Conservation (phyloP, 129 eudicot genomes). For the Solidago caesia region DNA sequence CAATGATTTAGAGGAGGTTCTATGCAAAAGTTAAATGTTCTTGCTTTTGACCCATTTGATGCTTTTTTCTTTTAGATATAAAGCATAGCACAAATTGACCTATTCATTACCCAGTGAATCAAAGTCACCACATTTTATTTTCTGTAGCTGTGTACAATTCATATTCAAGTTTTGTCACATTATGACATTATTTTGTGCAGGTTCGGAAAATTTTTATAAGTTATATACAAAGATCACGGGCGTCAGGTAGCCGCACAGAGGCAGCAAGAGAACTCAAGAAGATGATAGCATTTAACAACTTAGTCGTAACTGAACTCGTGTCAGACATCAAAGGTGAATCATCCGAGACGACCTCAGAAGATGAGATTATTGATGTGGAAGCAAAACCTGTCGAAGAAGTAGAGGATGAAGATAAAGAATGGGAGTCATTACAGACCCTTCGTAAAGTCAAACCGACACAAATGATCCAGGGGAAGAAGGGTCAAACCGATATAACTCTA, state of each 20-base stretch:
- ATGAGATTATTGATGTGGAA: constrained; percentile 31
- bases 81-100: not conserved
- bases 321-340: constrained; percentile 95
- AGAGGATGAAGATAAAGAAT: constrained; percentile 62
- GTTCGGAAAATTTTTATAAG: constrained; percentile 70
- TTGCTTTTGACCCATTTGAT: not conserved
- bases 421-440: constrained; percentile 75
- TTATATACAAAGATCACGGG: constrained; percentile 71
- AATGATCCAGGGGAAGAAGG: constrained; percentile 36
- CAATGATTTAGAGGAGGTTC: constrained; percentile 12
- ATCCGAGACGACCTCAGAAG: constrained; percentile 51
- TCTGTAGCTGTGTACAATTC: not conserved
- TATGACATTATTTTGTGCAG: constrained; percentile 33
- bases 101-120: not conserved
- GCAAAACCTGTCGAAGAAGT: constrained; percentile 44
- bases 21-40: not conserved
- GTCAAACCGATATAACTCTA: constrained; percentile 84
- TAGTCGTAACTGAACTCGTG: constrained; percentile 76
- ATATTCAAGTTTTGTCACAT: not conserved
- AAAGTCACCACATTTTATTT: not conserved
- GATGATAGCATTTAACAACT: constrained; percentile 77
- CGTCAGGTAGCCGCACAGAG: constrained; percentile 57
- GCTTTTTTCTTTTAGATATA: not conserved
- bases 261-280: constrained; percentile 79
- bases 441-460: constrained; percentile 52